These are phyloP conservation scores for Eutrema salsugineum DNA, from an alignment of 441 rosid genomes.

Conservation along the genomic window DNA sequence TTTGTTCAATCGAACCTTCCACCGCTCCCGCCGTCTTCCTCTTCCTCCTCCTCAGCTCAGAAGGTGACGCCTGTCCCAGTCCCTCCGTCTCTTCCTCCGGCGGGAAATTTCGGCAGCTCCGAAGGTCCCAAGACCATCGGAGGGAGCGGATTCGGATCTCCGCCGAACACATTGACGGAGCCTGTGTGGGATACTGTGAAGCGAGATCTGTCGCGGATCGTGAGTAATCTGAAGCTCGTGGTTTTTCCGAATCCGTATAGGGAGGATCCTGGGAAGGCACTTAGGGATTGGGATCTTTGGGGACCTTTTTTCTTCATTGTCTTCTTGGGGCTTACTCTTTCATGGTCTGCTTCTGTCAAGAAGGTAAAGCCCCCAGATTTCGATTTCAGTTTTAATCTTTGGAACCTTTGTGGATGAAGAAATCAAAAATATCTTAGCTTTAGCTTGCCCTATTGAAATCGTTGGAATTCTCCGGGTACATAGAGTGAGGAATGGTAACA, in stretches of 20 bases:
- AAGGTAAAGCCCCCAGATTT: constrained; percentile 42
- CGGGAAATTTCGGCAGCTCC: constrained; percentile 22
- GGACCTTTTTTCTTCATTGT: constrained; percentile 97
- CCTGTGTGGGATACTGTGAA: constrained; percentile 97
- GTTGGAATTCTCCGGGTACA: neutral
- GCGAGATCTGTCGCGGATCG: constrained; percentile 92
- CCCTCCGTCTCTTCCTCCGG: constrained; percentile 42
- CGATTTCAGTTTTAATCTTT: neutral
- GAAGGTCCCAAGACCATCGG: constrained; percentile 14
- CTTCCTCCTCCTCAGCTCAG: constrained; percentile 23
- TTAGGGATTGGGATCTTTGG: constrained; percentile 99
- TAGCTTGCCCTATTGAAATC: neutral
- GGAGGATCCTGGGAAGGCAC: constrained; percentile 93
- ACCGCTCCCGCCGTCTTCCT: constrained; percentile 34
- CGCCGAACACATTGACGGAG: constrained; percentile 87
- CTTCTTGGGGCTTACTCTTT: constrained; percentile 81
- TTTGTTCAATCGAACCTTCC: constrained; percentile 61
- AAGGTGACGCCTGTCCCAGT: constrained; percentile 40
- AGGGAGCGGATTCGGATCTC: constrained; percentile 59
- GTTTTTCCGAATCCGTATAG: constrained; percentile 91
- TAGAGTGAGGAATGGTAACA: neutral
- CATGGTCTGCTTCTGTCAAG: constrained; percentile 91
- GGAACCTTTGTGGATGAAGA: neutral
- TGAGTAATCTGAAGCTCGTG: constrained; percentile 91
- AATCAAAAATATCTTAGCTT: neutral